Conservation (phyloP, 768 basidiomycete species). For the Boletus sp. region DNA sequence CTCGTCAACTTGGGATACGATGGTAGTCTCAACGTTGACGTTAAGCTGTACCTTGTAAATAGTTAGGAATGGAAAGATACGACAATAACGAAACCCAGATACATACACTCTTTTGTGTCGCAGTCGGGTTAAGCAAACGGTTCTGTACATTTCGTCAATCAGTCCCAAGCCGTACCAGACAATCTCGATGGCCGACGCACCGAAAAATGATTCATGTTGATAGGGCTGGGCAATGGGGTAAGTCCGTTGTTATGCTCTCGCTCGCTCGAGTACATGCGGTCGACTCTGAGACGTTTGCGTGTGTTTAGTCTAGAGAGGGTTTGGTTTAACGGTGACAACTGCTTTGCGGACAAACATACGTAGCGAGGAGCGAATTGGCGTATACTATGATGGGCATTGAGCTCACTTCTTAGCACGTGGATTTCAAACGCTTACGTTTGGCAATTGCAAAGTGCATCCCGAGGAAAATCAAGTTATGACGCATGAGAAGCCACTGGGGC, state of each 20-base stretch:
- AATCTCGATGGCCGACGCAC: constrained; percentile 14
- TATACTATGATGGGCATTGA: constrained; percentile 20
- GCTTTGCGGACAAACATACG: constrained; percentile 16
- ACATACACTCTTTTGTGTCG: constrained; percentile 24
- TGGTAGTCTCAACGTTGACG: constrained; percentile 33
- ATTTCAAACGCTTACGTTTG: constrained; percentile 21
- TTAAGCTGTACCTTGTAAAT: constrained; percentile 18
- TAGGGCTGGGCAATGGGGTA: constrained; percentile 10
- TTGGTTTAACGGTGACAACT: background rate
- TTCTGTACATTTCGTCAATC: constrained; percentile 11
- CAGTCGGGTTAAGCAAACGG: constrained; percentile 19
- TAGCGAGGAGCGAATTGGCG: constrained; percentile 34
- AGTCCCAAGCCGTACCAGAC: background rate
- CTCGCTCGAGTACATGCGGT: constrained; percentile 27
- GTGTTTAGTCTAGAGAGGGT: constrained; percentile 23
- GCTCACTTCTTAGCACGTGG: too few relatives aligned
- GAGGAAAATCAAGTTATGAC: constrained; percentile 34
- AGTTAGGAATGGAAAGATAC: background rate
- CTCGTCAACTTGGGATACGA: constrained; percentile 32
- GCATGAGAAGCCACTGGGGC: constrained; percentile 31
- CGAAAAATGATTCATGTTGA: constrained; percentile 24
- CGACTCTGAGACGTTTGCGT: constrained; percentile 29
- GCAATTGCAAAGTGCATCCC: constrained; percentile 36
- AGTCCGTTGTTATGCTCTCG: constrained; percentile 17
- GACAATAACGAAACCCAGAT: background rate